Base-by-base conservation (phyloP, 805 yeast genomes). In the Saturnispora zaruensis region DNA sequence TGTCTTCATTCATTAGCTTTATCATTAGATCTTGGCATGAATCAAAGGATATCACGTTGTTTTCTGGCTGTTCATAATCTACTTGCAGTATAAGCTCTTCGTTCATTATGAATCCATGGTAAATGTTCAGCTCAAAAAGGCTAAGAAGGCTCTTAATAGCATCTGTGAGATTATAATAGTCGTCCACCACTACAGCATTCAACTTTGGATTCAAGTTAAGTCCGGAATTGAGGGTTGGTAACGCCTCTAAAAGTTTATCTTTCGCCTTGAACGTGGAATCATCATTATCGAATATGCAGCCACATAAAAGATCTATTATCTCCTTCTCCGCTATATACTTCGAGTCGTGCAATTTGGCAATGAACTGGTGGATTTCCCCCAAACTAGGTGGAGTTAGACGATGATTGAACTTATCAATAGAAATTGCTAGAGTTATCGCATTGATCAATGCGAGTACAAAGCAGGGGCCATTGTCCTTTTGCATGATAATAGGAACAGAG, bases 391-490 rank as follows among this genome's bases (percentile, higher is more conserved):
- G 18, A 44, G 30, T 16, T 24, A 44, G 33, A 21, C 28, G 25
- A 13, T 18, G 18, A 16, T 32, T 36, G 5, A 41, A 18, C 14
- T 20, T 20, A 33, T 21, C 41, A 33, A 23, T 41, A 13, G 44
- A 25, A n/a, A 25, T 41, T 3, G 36, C 36, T 26, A 48, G 24
- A 18, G 34, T 30, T 14, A 90, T 62, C 0, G 87, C 76, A 61
- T 90, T 90, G 45, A 79, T 74, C 38, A 90, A 66, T 0, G 96
- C 90, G 13, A 90, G 74, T 36, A 90, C 65, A 2, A 96, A 95
- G 61, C 96, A 89, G 0, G 96, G 96, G 0, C 96, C 96, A 59
- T 88, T 87, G 44, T 68, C 71, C 54, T 87, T 86, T 67, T 89
- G 96, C 20, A 87, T 65, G 3, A 90, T 67, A 32, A 89, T 78